phyloP scores from a whole-genome alignment of 2,329 filamentous ascomycete genomes.

The Sporothrix phasma region DNA sequence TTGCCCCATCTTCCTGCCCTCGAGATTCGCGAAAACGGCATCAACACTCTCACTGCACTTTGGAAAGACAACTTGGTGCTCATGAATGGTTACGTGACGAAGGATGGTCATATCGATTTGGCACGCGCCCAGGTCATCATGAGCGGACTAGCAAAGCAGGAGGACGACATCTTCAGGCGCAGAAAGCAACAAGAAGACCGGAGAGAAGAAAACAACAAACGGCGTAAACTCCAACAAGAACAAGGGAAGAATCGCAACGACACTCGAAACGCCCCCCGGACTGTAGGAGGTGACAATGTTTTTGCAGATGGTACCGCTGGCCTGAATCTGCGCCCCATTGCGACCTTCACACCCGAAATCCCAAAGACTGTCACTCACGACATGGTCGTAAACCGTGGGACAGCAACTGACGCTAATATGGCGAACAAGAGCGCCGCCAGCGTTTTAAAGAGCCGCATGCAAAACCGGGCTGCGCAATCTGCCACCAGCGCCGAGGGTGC shows the following conservation, averaged over 20 bases:
- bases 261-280: not conserved
- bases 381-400: conserved; percentile 69
- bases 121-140: conserved; percentile 80
- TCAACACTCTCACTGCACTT: conserved; percentile 91
- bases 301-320: conserved; percentile 18
- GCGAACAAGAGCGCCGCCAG: conserved; percentile 94
- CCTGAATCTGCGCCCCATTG: conserved; percentile 28
- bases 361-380: conserved; percentile 65
- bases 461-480: conserved; percentile 33
- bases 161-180: conserved; percentile 84
- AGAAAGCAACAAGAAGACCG: conserved; percentile 79
- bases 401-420: conserved; percentile 57
- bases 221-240: conserved; percentile 66
- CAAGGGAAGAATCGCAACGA: conserved; percentile 24
- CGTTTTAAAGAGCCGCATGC: conserved; percentile 70
- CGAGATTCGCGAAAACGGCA: conserved; percentile 93
- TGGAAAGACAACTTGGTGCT: conserved; percentile 86
- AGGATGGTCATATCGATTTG: conserved; percentile 86
- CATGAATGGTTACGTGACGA: conserved; percentile 94
- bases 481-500: conserved; percentile 11
- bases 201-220: conserved; percentile 67
- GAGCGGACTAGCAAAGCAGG: conserved; percentile 78
- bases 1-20: conserved; percentile 93
- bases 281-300: conserved; percentile 16
- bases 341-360: conserved; percentile 43